These are phyloP conservation scores for Colletotrichum tropicale DNA, from an alignment of 2,329 filamentous ascomycete genomes.

Conservation along the genomic window DNA sequence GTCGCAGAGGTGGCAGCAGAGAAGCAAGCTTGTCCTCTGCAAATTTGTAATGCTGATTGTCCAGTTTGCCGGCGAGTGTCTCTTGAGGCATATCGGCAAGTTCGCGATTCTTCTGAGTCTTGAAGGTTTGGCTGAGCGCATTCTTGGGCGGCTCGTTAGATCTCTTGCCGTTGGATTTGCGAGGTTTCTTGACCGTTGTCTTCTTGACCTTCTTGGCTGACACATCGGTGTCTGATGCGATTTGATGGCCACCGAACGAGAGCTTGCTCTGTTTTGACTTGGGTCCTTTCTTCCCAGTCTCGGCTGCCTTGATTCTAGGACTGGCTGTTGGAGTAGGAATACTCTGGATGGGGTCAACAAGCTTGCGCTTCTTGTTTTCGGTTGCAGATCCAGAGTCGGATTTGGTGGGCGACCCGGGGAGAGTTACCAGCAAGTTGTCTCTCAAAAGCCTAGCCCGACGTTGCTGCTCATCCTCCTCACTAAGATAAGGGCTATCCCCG, in stretches of 20 bases:
- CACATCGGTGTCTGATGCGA: constrained; percentile 24
- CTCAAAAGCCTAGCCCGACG: constrained; percentile 38
- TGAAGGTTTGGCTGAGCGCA: constrained; percentile 46
- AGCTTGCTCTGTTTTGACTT: constrained; percentile 60
- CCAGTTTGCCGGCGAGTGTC: constrained; percentile 25
- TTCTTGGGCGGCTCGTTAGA: constrained; percentile 38
- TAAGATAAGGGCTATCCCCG: constrained; percentile 51
- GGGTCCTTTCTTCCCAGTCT: constrained; percentile 41
- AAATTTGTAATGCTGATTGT: constrained; percentile 24
- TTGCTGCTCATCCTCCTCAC: constrained; percentile 45
- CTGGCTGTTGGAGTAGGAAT: constrained; percentile 65
- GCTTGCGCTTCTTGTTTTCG: constrained; percentile 42
- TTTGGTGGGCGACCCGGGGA: constrained; percentile 32
- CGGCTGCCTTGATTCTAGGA: constrained; percentile 49
- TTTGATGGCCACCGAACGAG: constrained; percentile 37
- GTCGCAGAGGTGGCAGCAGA: constrained; percentile 28
- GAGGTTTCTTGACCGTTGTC: constrained; percentile 32
- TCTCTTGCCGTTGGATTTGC: constrained; percentile 40
- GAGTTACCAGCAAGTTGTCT: constrained; percentile 45
- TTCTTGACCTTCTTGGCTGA: constrained; percentile 29
- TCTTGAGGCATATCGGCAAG: constrained; percentile 28
- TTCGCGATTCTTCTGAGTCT: constrained; percentile 43
- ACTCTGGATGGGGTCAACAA: constrained; percentile 47
- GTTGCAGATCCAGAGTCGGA: constrained; percentile 29
- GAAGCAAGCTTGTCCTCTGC: constrained; percentile 22